Evolutionary conservation across 108 stramenopile genomes (phyloP), one percentile per base, ranked within the genome.

Genomic region (Cyclotella choctawhatcheeana): DNA sequence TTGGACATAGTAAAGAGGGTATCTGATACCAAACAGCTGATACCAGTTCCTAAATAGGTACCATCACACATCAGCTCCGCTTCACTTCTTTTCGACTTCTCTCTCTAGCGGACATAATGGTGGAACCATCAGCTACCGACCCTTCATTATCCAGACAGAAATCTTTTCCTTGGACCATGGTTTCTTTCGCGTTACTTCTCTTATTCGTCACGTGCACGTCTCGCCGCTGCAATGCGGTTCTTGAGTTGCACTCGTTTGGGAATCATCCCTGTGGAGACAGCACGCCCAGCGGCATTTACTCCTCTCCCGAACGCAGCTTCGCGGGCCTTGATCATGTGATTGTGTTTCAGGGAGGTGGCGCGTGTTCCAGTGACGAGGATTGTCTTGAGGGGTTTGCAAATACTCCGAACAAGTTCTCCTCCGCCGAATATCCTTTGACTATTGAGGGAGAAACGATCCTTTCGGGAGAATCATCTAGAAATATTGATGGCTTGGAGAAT

Each of bases 341-440:
- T 22, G 51, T 52, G 18, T 52, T 52, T 17, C 51, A 52, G 22
- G 51, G 51, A 13, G 51, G 51, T 22, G 51, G 51, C 21, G 51
- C 16, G 18, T 52, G 51, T 24, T 52, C 22, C 51, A 52, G 51
- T 17, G 51, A 52, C 22, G 51, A 52, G 51, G 51, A 52, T 17
- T 52, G 51, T 17, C 22, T 52, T 22, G 21, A 52, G 5, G n/a
- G n/a, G 18, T 13, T 24, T 6, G n/a, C 5, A 24, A 22, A 18
- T 7, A 22, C 51, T 7, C 18, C 51, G 7, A 52, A 52, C n/a
- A 52, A 52, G 22, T 52, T 52, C 22, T 52, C 51, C 6, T 52
- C 51, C 51, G n/a, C 5, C 13, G n/a, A 52, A 14, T 52, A 52
- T 17, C 51, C 51, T 24, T 7, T 17, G n/a, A 7, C 6, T 22